phyloP scores from a whole-genome alignment of 2,329 filamentous ascomycete genomes.

The Clarireedia homoeocarpa region DNA sequence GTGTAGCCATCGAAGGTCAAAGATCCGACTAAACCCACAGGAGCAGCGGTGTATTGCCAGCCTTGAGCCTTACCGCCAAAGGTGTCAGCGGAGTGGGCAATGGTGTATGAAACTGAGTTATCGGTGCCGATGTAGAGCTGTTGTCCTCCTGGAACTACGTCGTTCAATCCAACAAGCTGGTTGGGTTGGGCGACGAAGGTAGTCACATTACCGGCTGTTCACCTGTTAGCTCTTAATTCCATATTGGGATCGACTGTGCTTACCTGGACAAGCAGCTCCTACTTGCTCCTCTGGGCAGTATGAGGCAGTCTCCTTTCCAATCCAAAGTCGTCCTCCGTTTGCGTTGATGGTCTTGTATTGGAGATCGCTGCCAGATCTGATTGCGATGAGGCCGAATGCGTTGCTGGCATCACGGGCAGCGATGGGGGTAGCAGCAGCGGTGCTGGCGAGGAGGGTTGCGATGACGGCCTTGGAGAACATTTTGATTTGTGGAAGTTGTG shows the following conservation, averaged over 20 bases:
- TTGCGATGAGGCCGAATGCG: constrained; percentile 14
- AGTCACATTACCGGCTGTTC: not conserved
- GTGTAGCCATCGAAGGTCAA: not conserved
- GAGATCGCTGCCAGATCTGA: not conserved
- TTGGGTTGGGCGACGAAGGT: not conserved
- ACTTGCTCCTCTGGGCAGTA: constrained; percentile 15
- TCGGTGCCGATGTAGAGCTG: not conserved
- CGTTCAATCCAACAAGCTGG: not conserved
- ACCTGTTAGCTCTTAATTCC: not conserved
- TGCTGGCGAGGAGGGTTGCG: constrained; percentile 8
- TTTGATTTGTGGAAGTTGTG: not conserved
- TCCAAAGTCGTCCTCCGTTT: not conserved
- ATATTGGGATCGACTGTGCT: not conserved
- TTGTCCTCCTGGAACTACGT: constrained; percentile 3
- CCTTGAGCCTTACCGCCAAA: not conserved
- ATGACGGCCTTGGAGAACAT: constrained; percentile 13
- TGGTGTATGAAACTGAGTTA: not conserved
- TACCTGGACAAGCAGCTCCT: not conserved
- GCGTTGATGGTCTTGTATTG: constrained; percentile 3
- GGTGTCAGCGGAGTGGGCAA: not conserved
- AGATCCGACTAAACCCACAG: not conserved
- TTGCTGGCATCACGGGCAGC: not conserved
- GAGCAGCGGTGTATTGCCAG: not conserved
- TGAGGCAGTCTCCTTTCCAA: constrained; percentile 1
- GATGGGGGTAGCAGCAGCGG: constrained; percentile 8